phyloP scores from a whole-genome alignment of 768 basidiomycete genomes.

The Boletus sp. region DNA sequence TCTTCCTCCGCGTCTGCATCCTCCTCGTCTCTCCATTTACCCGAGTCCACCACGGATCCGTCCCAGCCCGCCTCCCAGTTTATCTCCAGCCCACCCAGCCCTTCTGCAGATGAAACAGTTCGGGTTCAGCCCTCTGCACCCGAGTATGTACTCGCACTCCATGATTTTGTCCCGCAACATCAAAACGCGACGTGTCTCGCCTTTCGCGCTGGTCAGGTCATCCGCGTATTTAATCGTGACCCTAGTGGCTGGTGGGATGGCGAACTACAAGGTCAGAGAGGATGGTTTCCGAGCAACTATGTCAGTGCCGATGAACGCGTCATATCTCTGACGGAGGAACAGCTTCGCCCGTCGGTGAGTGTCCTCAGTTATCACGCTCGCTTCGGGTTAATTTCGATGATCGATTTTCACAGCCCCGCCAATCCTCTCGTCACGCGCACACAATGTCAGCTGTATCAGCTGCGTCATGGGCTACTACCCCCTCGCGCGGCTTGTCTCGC shows the following conservation, averaged over 20 bases:
- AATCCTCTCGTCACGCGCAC: constrained; percentile 45
- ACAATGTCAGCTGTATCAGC: constrained; percentile 50
- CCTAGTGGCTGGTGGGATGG: constrained; percentile 98
- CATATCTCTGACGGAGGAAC: constrained; percentile 53
- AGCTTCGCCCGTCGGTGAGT: constrained; percentile 46
- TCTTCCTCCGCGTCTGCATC: constrained; percentile 49
- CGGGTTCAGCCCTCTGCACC: constrained; percentile 36
- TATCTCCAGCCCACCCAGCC: constrained; percentile 38
- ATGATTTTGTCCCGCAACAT: constrained; percentile 78
- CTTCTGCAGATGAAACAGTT: constrained; percentile 47
- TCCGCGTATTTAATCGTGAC: constrained; percentile 87
- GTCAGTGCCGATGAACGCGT: constrained; percentile 61
- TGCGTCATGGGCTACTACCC: constrained; percentile 52
- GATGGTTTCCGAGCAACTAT: constrained; percentile 99
- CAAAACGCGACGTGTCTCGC: constrained; percentile 77
- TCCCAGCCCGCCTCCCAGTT: constrained; percentile 9
- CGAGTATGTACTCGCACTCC: constrained; percentile 88
- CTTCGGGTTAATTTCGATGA: neutral
- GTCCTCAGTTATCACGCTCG: neutral
- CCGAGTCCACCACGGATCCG: constrained; percentile 33
- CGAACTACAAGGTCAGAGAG: constrained; percentile 80
- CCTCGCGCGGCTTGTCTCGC: constrained; percentile 36
- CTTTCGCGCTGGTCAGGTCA: constrained; percentile 88
- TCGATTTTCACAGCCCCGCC: constrained; percentile 24
- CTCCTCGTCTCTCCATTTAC: constrained; percentile 46